phyloP scores from a whole-genome alignment of 768 basidiomycete genomes.

The Megacollybia marginata region DNA sequence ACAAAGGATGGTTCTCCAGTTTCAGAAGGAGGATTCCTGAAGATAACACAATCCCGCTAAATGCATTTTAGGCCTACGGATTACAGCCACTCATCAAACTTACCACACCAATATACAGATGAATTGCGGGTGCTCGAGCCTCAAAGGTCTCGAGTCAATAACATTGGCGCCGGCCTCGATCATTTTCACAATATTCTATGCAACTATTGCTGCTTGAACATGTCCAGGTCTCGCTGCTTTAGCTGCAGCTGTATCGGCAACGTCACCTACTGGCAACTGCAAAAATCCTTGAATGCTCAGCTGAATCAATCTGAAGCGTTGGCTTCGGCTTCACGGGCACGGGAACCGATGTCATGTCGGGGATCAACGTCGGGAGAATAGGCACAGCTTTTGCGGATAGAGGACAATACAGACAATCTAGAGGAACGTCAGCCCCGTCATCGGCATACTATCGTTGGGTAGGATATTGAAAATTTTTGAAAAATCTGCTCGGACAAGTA shows the following conservation, averaged over 20 bases:
- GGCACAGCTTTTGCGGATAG: conserved; percentile 13
- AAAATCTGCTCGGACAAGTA: too few relatives aligned
- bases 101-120: conserved; percentile 35
- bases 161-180: conserved; percentile 12
- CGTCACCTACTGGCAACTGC: conserved; percentile 44
- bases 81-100: conserved; percentile 3
- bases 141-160: conserved; percentile 22
- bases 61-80: conserved; percentile 15
- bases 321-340: conserved; percentile 11
- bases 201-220: conserved; percentile 32
- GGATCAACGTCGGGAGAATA: conserved; percentile 16
- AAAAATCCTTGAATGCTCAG: conserved; percentile 29
- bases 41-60: conserved; percentile 13
- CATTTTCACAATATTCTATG: conserved; percentile 29
- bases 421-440: too few relatives aligned
- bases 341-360: conserved; percentile 4
- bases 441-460: too few relatives aligned
- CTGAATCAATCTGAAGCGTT: conserved; percentile 18
- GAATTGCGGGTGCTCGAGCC: conserved; percentile 30
- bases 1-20: conserved; percentile 8
- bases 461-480: too few relatives aligned
- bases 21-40: conserved; percentile 11
- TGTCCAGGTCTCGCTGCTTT: conserved; percentile 36
- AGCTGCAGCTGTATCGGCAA: conserved; percentile 37
- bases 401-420: conserved; percentile 24